Base-by-base conservation (phyloP, 2,329 filamentous ascomycete genomes). In the Scytalidium lignicola region DNA sequence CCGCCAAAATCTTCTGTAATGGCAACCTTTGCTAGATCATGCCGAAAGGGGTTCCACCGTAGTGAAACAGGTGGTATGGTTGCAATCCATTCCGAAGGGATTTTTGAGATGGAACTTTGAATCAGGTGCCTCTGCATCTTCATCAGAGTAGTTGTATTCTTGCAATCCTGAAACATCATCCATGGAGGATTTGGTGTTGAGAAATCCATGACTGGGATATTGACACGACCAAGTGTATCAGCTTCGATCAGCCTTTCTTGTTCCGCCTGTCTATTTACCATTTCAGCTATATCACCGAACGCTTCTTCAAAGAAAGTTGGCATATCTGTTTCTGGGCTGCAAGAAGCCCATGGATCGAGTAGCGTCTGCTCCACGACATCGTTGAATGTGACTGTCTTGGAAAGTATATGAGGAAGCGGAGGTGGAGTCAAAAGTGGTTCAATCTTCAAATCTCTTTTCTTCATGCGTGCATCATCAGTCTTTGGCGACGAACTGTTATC, bases 181-280 rank as follows among this genome's bases (percentile, higher is more conserved):
- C 79, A 82, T 1, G 76, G 77, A 3, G 73, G 62, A 6, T 59
- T 51, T 10, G 70, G 66, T 15, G 64, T 53, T 0, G 66, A 62
- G 29, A 73, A 69, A 22, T 74, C 71, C 51, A 82, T 60, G 0
- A 62, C 22, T 0, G 77, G 77, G 3, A 79, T 68, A n/a, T 69
- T 57, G 1, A 79, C 68, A 37, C 77, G 69, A 44, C 67, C 65
- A 3, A 67, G 74, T 0, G 74, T 55, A 41, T 65, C 61, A 39
- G 55, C 61, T 29, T 50, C 51, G n/a, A 60, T 48, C 29, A 67
- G 42, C 37, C 54, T 56, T 48, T 67, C 65, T 49, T 65, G 62
- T 28, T 66, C 62, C 22, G 51, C 40, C 44, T 53, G 44, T 18
- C 49, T 54, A 19, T 53, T 60, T 23, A 44, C 60, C 28, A 41